Conservation (phyloP, 495 filamentous ascomycete genomes). For the Penicillium argentinense region DNA sequence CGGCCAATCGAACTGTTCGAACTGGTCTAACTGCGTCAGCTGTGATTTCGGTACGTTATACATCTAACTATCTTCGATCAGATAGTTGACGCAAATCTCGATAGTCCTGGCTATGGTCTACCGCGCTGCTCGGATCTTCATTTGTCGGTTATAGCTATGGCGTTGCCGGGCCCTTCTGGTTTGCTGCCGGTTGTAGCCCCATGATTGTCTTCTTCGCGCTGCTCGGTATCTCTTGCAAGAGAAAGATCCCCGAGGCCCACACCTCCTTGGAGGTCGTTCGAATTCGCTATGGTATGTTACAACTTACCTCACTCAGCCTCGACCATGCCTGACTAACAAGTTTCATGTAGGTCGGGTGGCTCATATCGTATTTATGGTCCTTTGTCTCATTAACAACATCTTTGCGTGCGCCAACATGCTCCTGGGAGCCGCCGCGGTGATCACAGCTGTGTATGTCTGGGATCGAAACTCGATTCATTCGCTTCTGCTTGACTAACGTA, state of each 20-base stretch:
- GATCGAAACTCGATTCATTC: too few species aligned
- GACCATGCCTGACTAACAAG: too few species aligned
- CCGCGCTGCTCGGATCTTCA: slow-evolving; percentile 31
- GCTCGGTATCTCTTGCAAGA: slow-evolving; percentile 47
- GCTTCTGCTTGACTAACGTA: neutral
- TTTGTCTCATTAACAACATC: slow-evolving; percentile 45
- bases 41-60: slow-evolving; percentile 34
- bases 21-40: slow-evolving; percentile 40
- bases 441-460: slow-evolving; percentile 37
- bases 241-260: slow-evolving; percentile 45
- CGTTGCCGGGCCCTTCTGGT: slow-evolving; percentile 41
- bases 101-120: slow-evolving; percentile 38
- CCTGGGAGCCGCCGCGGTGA: slow-evolving; percentile 39
- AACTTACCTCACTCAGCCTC: neutral
- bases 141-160: slow-evolving; percentile 38
- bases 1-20: slow-evolving; percentile 38
- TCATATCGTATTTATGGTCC: slow-evolving; percentile 44
- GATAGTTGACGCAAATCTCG: neutral
- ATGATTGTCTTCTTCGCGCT: slow-evolving; percentile 50
- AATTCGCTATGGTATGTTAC: slow-evolving; percentile 25
- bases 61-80: too few species aligned
- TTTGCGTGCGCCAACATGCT: slow-evolving; percentile 47
- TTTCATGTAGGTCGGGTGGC: slow-evolving; percentile 28
- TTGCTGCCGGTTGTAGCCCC: slow-evolving; percentile 42
- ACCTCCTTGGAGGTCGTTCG: slow-evolving; percentile 44